Base-by-base conservation (phyloP, 2,329 filamentous ascomycete genomes). In the Apiospora phragmitis region DNA sequence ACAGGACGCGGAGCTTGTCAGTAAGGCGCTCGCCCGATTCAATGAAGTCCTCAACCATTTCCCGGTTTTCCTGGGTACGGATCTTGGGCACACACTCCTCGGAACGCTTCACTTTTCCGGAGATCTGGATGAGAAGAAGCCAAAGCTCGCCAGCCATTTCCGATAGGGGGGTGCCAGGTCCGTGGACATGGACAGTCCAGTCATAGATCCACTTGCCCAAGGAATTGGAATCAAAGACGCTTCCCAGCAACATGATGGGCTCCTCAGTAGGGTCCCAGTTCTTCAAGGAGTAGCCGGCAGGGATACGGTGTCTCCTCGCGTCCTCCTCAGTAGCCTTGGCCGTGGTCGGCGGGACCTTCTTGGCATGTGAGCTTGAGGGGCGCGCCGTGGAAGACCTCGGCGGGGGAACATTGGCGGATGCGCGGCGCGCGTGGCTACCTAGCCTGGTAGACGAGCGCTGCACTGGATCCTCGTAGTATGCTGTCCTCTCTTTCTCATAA, bases 151-250 rank as follows among this genome's bases (percentile, higher is more conserved):
- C 96, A 2, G 96, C 95, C 82, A 97, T 91, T 75, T 98, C 94
- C 69, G 94, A 90, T 78, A 98, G 93, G 68, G 94, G 93, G 14
- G 93, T 94, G 51, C 89, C 89, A 18, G 94, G 89, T 47, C 94
- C 94, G 75, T 97, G 91, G 80, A 92, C 91, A 85, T 94, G 97
- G 74, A 98, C 94, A 24, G 96, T 98, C 96, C 96, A 99, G 87
- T 98, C 96, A 83, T 97, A 99, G 79, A 99, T 97, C 96, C 96
- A 99, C 84, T 98, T 98, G 78, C 96, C 96, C 41, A 99, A 88
- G 35, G 94, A 97, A 87, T 98, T 98, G 79, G 95, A 94, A 80
- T 98, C 96, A 79, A 98, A 98, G 70, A 98, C 96, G 79, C 94
- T 97, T 68, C 96, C 96, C 29, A 98, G 88, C 35, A 99, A 89